These are phyloP conservation scores for Camellia granthamiana DNA, from an alignment of 148 eudicot species.

Conservation along the genomic window DNA sequence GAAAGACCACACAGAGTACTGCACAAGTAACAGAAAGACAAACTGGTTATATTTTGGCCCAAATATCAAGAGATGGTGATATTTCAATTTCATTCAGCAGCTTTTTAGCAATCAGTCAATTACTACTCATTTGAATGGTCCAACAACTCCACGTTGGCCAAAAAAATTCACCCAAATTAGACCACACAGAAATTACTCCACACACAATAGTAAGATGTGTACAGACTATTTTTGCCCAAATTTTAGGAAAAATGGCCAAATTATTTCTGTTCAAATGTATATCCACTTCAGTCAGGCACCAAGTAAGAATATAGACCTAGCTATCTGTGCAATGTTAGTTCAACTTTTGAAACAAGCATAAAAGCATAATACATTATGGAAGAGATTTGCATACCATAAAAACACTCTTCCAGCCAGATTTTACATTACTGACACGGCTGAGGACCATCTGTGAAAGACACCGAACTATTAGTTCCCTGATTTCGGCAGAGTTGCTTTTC, in stretches of 20 bases:
- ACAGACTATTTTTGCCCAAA: neutral
- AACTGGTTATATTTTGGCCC: neutral
- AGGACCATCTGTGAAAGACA: constrained; percentile 99
- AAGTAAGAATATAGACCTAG: neutral
- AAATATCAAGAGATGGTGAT: neutral
- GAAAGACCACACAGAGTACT: too few relatives aligned
- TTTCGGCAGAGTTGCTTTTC: constrained; percentile 87
- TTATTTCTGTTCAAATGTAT: neutral
- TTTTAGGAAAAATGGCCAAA: neutral
- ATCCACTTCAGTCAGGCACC: constrained; percentile 7
- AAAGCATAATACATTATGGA: neutral
- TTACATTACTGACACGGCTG: constrained; percentile 85
- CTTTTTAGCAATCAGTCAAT: too few relatives aligned
- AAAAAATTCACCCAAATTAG: too few relatives aligned
- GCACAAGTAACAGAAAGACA: neutral
- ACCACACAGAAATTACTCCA: too few relatives aligned
- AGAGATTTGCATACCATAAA: constrained; percentile 59
- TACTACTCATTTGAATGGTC: too few relatives aligned
- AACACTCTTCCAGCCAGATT: constrained; percentile 99
- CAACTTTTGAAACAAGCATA: neutral
- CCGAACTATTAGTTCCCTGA: constrained; percentile 91
- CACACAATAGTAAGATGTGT: too few relatives aligned
- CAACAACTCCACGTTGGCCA: too few relatives aligned
- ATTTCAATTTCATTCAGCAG: neutral
- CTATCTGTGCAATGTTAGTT: neutral